These are phyloP conservation scores for Pichia exigua DNA, from an alignment of 805 yeast species.

Conservation along the genomic window DNA sequence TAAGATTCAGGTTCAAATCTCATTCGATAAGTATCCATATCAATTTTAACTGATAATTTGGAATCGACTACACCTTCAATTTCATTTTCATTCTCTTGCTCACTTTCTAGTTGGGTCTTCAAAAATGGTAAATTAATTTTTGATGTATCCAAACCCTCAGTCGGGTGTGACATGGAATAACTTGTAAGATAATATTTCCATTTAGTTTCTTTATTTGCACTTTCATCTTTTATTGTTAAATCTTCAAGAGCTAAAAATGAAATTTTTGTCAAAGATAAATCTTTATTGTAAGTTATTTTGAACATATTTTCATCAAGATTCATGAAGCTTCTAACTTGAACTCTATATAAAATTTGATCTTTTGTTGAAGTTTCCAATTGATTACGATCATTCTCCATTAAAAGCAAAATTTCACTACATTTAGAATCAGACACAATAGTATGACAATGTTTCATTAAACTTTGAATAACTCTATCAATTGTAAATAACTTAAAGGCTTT, in stretches of 20 bases:
- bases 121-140: slow-evolving; percentile 74
- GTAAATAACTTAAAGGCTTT: slow-evolving; percentile 90
- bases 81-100: slow-evolving; percentile 30
- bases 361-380: slow-evolving; percentile 61
- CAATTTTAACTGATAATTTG: slow-evolving; percentile 68
- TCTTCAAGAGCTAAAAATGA: slow-evolving; percentile 87
- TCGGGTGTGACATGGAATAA: slow-evolving; percentile 90
- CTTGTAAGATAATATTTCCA: slow-evolving; percentile 94
- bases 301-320: slow-evolving; percentile 84
- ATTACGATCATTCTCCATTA: slow-evolving; percentile 77
- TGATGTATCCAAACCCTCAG: slow-evolving; percentile 86
- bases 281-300: slow-evolving; percentile 65
- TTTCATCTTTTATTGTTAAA: slow-evolving; percentile 62
- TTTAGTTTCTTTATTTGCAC: slow-evolving; percentile 59
- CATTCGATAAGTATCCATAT: slow-evolving; percentile 69
- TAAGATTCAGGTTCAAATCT: slow-evolving; percentile 72
- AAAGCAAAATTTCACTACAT: slow-evolving; percentile 68
- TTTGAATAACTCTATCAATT: slow-evolving; percentile 83
- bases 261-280: slow-evolving; percentile 47
- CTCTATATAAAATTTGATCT: slow-evolving; percentile 84
- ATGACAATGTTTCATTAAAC: slow-evolving; percentile 80
- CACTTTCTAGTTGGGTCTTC: slow-evolving; percentile 47
- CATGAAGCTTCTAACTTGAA: slow-evolving; percentile 78
- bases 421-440: slow-evolving; percentile 70
- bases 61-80: slow-evolving; percentile 61